These are phyloP conservation scores for Quillaja saponaria DNA, from an alignment of 306 rosid species.

Conservation along the genomic window DNA sequence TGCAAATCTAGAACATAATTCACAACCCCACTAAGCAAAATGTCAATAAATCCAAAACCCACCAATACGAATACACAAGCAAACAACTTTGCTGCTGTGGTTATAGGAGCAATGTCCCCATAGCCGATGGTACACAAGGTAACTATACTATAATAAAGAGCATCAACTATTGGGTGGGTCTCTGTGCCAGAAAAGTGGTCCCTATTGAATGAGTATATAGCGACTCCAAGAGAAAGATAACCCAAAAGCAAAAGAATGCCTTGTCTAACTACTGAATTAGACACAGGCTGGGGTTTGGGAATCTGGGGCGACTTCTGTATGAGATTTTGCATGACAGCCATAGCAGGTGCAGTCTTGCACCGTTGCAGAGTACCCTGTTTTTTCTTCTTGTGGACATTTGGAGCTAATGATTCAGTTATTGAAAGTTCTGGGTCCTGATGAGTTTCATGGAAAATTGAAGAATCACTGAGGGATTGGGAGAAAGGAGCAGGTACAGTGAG, in stretches of 20 bases:
- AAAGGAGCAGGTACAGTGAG: constrained; percentile 17
- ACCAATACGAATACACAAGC: constrained; percentile 75
- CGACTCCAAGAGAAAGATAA: constrained; percentile 63
- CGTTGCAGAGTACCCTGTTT: constrained; percentile 44
- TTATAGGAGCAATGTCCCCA: constrained; percentile 72
- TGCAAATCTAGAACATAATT: constrained; percentile 73
- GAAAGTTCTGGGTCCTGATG: constrained; percentile 31
- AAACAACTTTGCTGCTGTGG: constrained; percentile 56
- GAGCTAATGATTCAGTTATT: neutral
- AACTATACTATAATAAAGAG: constrained; percentile 77
- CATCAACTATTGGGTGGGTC: constrained; percentile 74
- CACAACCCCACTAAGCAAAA: constrained; percentile 72
- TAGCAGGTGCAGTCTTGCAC: constrained; percentile 80
- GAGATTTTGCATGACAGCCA: constrained; percentile 45
- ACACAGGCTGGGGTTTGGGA: constrained; percentile 47
- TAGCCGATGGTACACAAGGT: constrained; percentile 89
- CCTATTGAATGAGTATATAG: constrained; percentile 62
- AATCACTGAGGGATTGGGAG: constrained; percentile 42
- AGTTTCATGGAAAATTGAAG: constrained; percentile 23
- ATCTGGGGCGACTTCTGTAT: constrained; percentile 38
- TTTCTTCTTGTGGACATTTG: constrained; percentile 35
- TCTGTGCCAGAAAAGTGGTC: constrained; percentile 60
- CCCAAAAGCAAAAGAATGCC: constrained; percentile 51
- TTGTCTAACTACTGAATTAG: constrained; percentile 60
- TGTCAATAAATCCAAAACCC: constrained; percentile 78